Evolutionary conservation across 1,284 basidiomycete genomes (phyloP), one percentile per base, ranked within the genome.

Genomic region (Vanrija sp.): DNA sequence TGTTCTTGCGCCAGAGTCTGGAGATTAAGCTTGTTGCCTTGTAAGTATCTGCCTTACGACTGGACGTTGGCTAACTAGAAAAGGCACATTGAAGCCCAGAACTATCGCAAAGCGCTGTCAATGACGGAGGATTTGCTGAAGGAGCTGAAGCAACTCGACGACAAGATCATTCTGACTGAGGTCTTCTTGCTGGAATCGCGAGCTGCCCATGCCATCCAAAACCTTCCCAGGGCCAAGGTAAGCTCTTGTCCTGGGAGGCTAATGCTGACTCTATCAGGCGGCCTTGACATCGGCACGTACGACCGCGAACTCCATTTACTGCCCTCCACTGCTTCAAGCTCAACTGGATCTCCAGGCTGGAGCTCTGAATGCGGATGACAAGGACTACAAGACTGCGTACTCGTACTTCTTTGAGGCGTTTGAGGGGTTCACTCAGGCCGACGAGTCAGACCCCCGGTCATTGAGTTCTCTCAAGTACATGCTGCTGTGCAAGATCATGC

Each of bases 391-490:
- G 57, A 98, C 94, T 0, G 95, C 86, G 14, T 97, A 97, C 75
- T 95, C 91, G 0, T 98, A 98, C 80, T 98, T 98, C 78, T 94
- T 91, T 66, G 95, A 98, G 77, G 88, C 92, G 3, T 95, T 98
- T 63, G 95, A 98, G 67, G 92, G 90, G 1, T 87, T 91, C 60
- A 85, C 88, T 3, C 71, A 78, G 38, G 75, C 80, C 28, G 81
- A 82, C 48, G 71, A 73, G 57, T 65, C 64, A 39, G 79, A 82
- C 57, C 63, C 74, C 6, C 60, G 78, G 64, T 65, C 93, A 0
- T 80, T 95, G n/a, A 83, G 83, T 4, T 91, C 92, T 10, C 81
- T 98, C 63, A 98, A 98, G 78, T 98, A 98, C 78, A 96, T 98
- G 93, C 81, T 98, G 14, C 78, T 98, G 46, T 98, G 95, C 78